Conservation (phyloP, 768 basidiomycete species). For the Chiua virens region DNA sequence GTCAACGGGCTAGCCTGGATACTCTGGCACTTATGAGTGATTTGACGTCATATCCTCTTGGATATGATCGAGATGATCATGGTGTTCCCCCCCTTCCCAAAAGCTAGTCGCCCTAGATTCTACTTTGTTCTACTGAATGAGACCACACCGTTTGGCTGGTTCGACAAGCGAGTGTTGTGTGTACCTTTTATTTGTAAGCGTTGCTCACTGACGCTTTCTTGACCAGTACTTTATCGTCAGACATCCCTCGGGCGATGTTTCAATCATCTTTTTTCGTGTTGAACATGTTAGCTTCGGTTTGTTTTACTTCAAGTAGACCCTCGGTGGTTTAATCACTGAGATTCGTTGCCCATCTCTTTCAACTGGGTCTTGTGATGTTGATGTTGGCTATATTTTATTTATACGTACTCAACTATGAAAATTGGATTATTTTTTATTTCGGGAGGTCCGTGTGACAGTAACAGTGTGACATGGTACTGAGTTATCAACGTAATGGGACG, state of each 20-base stretch:
- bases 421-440: not conserved
- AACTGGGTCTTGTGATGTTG: conserved; percentile 12
- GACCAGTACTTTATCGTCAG: conserved; percentile 9
- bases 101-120: conserved; percentile 15
- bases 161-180: conserved; percentile 25
- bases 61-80: conserved; percentile 53
- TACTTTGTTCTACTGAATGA: conserved; percentile 5
- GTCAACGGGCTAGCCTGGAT: conserved; percentile 80
- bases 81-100: conserved; percentile 28
- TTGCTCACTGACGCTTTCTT: conserved; percentile 19
- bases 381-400: conserved; percentile 20
- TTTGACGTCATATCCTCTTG: conserved; percentile 79
- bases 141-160: conserved; percentile 28
- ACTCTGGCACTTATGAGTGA: conserved; percentile 83
- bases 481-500: conserved; percentile 20
- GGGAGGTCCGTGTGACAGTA: not conserved
- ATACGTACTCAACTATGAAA: conserved; percentile 4
- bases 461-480: conserved; percentile 21
- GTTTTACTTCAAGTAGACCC: not conserved
- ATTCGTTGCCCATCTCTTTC: not conserved
- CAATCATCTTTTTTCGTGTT: conserved; percentile 4
- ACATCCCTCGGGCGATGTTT: conserved; percentile 2
- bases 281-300: conserved; percentile 1
- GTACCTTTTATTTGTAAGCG: conserved; percentile 28
- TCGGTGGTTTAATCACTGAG: not conserved